phyloP scores from a whole-genome alignment of 106 monocot genomes.

The Phalaenopsis aphrodite region DNA sequence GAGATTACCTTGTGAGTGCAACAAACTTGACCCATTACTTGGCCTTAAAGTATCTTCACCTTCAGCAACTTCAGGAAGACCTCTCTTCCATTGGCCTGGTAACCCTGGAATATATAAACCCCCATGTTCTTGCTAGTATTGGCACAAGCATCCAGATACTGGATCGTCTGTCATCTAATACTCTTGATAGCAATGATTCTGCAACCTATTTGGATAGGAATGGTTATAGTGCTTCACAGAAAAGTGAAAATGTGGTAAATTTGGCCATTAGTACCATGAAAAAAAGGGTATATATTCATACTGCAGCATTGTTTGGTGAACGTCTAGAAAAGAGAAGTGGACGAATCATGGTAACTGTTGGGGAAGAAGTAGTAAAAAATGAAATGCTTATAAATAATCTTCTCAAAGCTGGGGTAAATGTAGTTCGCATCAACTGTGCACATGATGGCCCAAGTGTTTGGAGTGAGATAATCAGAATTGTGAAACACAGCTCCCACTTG shows the following conservation, averaged over 20 bases:
- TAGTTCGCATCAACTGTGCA: constrained; percentile 30
- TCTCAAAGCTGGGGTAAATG: constrained; percentile 24
- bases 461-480: constrained; percentile 28
- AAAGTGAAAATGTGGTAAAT: constrained; percentile 8
- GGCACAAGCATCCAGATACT: constrained; percentile 19
- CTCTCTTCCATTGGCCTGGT: constrained; percentile 29
- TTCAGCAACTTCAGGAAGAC: constrained; percentile 24
- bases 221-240: neutral
- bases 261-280: constrained; percentile 17
- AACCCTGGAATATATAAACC: constrained; percentile 17
- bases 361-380: constrained; percentile 22
- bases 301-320: constrained; percentile 16
- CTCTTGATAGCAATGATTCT: constrained; percentile 2
- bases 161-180: constrained; percentile 9
- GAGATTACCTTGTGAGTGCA: constrained; percentile 30
- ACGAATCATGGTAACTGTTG: constrained; percentile 33
- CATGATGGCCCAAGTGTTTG: constrained; percentile 27
- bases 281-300: constrained; percentile 9
- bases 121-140: constrained; percentile 30
- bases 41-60: constrained; percentile 32
- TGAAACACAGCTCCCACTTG: constrained; percentile 26
- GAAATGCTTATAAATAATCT: constrained; percentile 24
- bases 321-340: constrained; percentile 9
- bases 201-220: constrained; percentile 11
- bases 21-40: constrained; percentile 51